Base-by-base conservation (phyloP, 148 eudicot species). In the Cornus controversa region DNA sequence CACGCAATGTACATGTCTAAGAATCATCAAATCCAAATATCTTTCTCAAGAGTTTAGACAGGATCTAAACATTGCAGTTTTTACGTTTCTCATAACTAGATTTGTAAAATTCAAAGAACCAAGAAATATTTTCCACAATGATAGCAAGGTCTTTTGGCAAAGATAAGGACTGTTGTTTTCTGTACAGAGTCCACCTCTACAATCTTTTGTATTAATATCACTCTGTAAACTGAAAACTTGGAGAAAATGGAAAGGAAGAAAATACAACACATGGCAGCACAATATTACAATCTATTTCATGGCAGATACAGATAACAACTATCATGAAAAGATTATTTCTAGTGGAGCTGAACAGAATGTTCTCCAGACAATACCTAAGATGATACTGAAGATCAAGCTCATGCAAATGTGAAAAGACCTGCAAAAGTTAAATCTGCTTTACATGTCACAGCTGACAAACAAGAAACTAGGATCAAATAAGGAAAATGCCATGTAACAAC, bases 351-450 rank as follows among this genome's bases (percentile, higher is more conserved):
- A 63, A 79, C 16, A 63, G 24, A 58, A 54, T 45, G 54, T 37
- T 64, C 28, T 15, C 70, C 16, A 47, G n/a, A 42, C 54, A 60
- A 63, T 87, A 95, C 98, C 98, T 95, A 40, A 95, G 96, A 84
- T 95, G 98, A 81, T 86, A 95, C 64, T 83, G 87, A 57, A 95
- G 92, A 82, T 95, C 98, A 71, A 95, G 98, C 62, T 93, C 97
- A 77, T 93, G 98, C 84, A 95, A 82, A 89, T 95, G 97, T 63
- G 91, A 76, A 70, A 95, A 95, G 31, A 95, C 98, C 98, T 95
- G 93, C 86, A 86, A 31, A 74, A 77, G 66, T 74, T 66, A 79
- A 77, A 77, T 40, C 25, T 27, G 62, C 66, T 24, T 34, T 53
- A 79, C 36, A 25, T 20, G 65, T 53, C 71, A 64, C 42, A 47